Conservation (phyloP, 2,329 filamentous ascomycete genomes). For the Fonsecaea erecta region DNA sequence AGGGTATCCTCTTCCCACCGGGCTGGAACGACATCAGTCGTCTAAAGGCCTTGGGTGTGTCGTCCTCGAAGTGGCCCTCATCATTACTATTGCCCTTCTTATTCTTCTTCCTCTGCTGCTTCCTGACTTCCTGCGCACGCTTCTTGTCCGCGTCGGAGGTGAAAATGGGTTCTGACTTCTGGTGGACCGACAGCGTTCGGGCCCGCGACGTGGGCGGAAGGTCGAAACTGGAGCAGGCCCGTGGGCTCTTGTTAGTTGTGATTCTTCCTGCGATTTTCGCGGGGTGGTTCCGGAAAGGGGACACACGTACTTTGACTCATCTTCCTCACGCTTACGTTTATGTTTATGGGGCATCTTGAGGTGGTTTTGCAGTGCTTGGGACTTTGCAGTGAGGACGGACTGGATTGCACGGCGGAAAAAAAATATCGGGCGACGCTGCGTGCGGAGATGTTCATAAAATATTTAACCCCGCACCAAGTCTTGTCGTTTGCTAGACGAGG, state of each 20-base stretch:
- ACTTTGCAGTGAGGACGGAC: neutral
- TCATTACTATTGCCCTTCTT: slow-evolving; percentile 44
- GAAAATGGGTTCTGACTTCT: slow-evolving; percentile 46
- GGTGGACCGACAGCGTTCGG: slow-evolving; percentile 55
- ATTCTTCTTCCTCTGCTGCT: slow-evolving; percentile 41
- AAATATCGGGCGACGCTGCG: slow-evolving; percentile 13
- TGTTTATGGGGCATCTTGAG: slow-evolving; percentile 82
- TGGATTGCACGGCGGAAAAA: too few species aligned
- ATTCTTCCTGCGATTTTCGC: neutral
- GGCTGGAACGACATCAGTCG: slow-evolving; percentile 77
- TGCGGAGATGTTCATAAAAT: slow-evolving; percentile 3
- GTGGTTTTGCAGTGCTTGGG: neutral
- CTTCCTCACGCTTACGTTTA: slow-evolving; percentile 63
- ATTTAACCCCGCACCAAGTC: slow-evolving; percentile 16
- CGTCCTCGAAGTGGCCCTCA: slow-evolving; percentile 60
- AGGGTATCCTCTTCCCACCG: slow-evolving; percentile 62
- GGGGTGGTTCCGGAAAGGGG: neutral
- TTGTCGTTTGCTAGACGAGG: too few species aligned
- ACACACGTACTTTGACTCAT: slow-evolving; percentile 48
- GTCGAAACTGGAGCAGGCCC: slow-evolving; percentile 52
- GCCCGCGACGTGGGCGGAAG: slow-evolving; percentile 66
- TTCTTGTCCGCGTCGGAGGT: slow-evolving; percentile 42
- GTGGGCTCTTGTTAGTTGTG: neutral
- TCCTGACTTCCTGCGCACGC: slow-evolving; percentile 26
- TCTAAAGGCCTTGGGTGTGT: slow-evolving; percentile 86